Conservation (phyloP, 495 filamentous ascomycete genomes). For the Rostrohypoxylon terebratum region DNA sequence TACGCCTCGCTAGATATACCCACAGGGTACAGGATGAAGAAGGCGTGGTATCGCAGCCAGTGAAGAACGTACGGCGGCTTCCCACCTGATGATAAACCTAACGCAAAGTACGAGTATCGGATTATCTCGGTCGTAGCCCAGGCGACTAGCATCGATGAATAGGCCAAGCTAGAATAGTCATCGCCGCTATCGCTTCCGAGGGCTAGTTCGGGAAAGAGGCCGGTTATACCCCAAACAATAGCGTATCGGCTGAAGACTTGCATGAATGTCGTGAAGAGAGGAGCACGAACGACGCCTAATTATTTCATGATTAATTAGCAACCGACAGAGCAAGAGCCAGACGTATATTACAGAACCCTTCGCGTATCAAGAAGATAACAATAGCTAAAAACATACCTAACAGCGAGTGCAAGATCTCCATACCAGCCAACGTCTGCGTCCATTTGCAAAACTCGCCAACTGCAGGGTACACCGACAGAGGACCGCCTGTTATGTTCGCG, state of each 20-base stretch:
- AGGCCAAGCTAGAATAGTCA: conserved; percentile 54
- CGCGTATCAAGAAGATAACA: background rate
- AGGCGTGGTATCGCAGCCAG: conserved; percentile 94
- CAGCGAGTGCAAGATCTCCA: conserved; percentile 85
- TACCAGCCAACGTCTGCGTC: conserved; percentile 83
- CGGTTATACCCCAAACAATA: conserved; percentile 83
- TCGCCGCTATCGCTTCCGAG: conserved; percentile 38
- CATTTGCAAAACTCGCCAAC: conserved; percentile 74
- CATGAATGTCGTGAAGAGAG: conserved; percentile 85
- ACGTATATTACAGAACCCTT: background rate
- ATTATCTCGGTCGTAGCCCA: conserved; percentile 90
- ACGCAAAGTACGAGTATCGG: conserved; percentile 87
- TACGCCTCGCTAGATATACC: conserved; percentile 88
- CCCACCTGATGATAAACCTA: conserved; percentile 68
- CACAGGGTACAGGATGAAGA: conserved; percentile 90
- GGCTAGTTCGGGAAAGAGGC: conserved; percentile 71
- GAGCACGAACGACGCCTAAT: conserved; percentile 82
- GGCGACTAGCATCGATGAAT: conserved; percentile 78
- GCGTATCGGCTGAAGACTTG: conserved; percentile 86
- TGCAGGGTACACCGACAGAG: conserved; percentile 56
- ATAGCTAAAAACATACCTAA: conserved; percentile 60
- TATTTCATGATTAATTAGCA: background rate
- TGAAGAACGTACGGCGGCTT: conserved; percentile 70
- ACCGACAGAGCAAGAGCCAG: background rate
- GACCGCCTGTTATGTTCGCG: conserved; percentile 46